phyloP scores from a whole-genome alignment of 495 filamentous ascomycete species.

The Letharia columbiana region DNA sequence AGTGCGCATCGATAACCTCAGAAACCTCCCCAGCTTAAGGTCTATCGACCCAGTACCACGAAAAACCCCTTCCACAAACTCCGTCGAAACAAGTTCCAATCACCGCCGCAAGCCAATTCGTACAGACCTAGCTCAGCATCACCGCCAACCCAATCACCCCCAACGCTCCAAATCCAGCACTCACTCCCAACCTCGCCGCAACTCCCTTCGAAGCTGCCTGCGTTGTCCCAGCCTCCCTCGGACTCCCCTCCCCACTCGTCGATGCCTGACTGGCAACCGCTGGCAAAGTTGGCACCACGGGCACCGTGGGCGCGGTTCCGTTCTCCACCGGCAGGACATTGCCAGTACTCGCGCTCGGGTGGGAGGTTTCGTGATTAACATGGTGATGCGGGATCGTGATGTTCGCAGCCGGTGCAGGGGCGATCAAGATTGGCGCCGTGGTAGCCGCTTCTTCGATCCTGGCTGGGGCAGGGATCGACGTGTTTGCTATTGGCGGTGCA shows the following conservation, averaged over 20 bases:
- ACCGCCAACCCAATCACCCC: not conserved
- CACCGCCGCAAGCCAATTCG: not conserved
- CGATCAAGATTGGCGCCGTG: not conserved
- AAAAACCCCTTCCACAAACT: not conserved
- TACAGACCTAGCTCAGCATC: not conserved
- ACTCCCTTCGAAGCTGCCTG: not conserved
- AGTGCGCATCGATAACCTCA: not conserved
- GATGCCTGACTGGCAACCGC: not conserved
- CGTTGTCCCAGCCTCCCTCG: conserved; percentile 8
- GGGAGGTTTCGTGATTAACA: not conserved
- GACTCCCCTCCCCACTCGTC: not conserved
- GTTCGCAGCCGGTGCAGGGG: not conserved
- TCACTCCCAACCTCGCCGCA: not conserved
- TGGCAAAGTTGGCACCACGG: not conserved
- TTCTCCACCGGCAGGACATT: not conserved
- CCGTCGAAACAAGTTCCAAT: not conserved
- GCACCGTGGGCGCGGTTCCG: conserved; percentile 3
- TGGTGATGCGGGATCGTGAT: not conserved
- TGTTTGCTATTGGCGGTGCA: not conserved
- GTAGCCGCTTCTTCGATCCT: not conserved
- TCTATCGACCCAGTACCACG: not conserved
- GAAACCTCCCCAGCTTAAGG: not conserved
- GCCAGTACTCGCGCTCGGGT: not conserved
- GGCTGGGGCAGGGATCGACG: not conserved
- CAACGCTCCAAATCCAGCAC: not conserved